Evolutionary conservation across 495 filamentous ascomycete species (phyloP).

Genomic region (Darksidea phi): DNA sequence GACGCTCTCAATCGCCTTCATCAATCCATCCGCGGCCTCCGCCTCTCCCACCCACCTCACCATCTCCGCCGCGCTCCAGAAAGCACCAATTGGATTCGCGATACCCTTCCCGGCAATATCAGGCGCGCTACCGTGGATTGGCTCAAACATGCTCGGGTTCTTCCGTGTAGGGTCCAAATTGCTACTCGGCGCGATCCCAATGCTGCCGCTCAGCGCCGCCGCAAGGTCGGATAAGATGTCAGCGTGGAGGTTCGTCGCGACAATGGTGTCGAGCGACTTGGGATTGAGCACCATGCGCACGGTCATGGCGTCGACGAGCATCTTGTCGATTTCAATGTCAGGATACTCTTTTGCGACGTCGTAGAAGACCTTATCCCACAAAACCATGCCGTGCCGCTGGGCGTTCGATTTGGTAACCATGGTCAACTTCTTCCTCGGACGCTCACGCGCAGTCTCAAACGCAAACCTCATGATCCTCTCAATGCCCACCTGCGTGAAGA

Average conservation of each 20-base stretch:
- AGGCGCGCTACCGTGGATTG: conserved; percentile 66
- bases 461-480: conserved; percentile 46
- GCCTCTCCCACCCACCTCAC: conserved; percentile 62
- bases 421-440: conserved; percentile 44
- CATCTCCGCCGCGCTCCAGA: conserved; percentile 71
- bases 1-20: conserved; percentile 61
- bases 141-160: conserved; percentile 66
- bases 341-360: conserved; percentile 43
- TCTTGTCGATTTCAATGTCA: conserved; percentile 44
- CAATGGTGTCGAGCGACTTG: conserved; percentile 44
- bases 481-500: conserved; percentile 45
- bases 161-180: conserved; percentile 63
- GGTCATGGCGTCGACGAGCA: conserved; percentile 49
- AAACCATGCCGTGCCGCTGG: conserved; percentile 46
- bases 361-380: conserved; percentile 45
- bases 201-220: conserved; percentile 43
- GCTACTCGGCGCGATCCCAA: conserved; percentile 53
- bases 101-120: conserved; percentile 71
- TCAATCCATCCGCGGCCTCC: conserved; percentile 54
- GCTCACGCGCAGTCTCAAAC: conserved; percentile 41
- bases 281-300: conserved; percentile 45
- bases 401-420: conserved; percentile 49
- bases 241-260: conserved; percentile 47
- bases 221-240: conserved; percentile 52
- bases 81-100: conserved; percentile 69